Conservation (phyloP, 805 yeast genomes). For the Maudiozyma bulderi region DNA sequence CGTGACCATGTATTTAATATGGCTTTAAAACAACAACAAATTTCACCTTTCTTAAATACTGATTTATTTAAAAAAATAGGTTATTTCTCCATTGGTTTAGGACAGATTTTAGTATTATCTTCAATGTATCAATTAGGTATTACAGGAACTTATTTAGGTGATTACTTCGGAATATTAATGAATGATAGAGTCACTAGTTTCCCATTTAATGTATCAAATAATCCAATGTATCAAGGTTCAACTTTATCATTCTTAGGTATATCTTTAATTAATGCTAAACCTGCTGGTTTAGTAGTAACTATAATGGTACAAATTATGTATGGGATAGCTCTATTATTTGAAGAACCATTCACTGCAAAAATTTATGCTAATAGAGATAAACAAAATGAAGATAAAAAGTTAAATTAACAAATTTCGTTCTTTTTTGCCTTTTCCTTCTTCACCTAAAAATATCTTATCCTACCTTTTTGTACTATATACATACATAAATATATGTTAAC, state of each 20-base stretch:
- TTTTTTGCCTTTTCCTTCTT: not conserved
- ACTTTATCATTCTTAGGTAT: conserved; percentile 84
- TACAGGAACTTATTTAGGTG: conserved; percentile 95
- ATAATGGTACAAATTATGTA: conserved; percentile 74
- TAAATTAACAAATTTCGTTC: not conserved
- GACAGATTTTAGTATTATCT: conserved; percentile 69
- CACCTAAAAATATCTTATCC: not conserved
- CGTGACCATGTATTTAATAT: conserved; percentile 68
- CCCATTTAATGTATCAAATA: conserved; percentile 84
- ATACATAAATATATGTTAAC: not conserved
- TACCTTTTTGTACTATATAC: not conserved
- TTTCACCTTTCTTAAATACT: conserved; percentile 43
- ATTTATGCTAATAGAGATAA: conserved; percentile 71
- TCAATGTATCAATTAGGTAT: conserved; percentile 92
- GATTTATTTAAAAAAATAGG: conserved; percentile 43
- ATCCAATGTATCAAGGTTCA: conserved; percentile 97
- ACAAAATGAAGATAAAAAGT: conserved; percentile 7
- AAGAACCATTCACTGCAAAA: conserved; percentile 91
- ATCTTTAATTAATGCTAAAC: conserved; percentile 79
- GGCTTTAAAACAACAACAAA: conserved; percentile 66
- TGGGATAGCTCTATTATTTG: conserved; percentile 71
- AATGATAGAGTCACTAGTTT: conserved; percentile 79
- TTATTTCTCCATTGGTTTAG: conserved; percentile 45
- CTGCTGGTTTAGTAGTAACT: conserved; percentile 74
- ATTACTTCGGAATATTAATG: conserved; percentile 94